A percentile compares a stretch with the other conserved stretches of the same genome.
phyloP scores from a whole-genome alignment of 2,329 filamentous ascomycete species.

The Zalaria sp. region DNA sequence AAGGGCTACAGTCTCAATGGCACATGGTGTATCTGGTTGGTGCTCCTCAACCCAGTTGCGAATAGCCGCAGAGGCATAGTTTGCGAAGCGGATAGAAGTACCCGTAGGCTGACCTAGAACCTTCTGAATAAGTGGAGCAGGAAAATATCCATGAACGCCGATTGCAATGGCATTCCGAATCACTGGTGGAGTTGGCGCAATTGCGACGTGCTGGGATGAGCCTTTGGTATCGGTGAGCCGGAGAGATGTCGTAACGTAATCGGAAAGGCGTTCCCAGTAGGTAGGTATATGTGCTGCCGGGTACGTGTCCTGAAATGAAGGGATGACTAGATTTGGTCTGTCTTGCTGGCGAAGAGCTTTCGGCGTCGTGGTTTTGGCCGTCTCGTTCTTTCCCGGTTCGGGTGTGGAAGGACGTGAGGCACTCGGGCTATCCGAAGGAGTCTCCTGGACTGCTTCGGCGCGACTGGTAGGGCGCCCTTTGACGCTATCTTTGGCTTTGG shows the following conservation, averaged over 20 bases:
- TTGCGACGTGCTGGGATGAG: slow-evolving; percentile 51
- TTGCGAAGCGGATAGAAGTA: slow-evolving; percentile 86
- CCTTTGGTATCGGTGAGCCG: slow-evolving; percentile 25
- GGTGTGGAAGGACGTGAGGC: background rate
- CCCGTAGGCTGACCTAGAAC: slow-evolving; percentile 92
- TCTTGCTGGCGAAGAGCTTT: slow-evolving; percentile 1
- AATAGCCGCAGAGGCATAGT: slow-evolving; percentile 71
- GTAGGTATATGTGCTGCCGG: slow-evolving; percentile 28
- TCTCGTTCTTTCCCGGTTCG: background rate
- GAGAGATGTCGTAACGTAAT: slow-evolving; percentile 21
- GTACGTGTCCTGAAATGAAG: slow-evolving; percentile 57
- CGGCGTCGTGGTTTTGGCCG: background rate
- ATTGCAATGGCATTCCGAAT: slow-evolving; percentile 83
- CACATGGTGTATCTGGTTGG: slow-evolving; percentile 47
- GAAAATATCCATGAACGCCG: slow-evolving; percentile 88
- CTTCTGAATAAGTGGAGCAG: slow-evolving; percentile 70
- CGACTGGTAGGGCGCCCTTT: background rate
- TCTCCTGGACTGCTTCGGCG: slow-evolving; percentile 1
- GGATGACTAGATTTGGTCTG: slow-evolving; percentile 51
- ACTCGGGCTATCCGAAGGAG: background rate
- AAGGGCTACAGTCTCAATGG: slow-evolving; percentile 86
- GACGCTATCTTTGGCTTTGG: slow-evolving; percentile 9
- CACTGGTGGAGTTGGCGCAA: slow-evolving; percentile 47
- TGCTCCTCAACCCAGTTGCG: slow-evolving; percentile 61
- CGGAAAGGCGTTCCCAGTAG: slow-evolving; percentile 25